These are phyloP conservation scores for Fusarium napiforme DNA, from an alignment of 2,329 filamentous ascomycete genomes.

Conservation along the genomic window DNA sequence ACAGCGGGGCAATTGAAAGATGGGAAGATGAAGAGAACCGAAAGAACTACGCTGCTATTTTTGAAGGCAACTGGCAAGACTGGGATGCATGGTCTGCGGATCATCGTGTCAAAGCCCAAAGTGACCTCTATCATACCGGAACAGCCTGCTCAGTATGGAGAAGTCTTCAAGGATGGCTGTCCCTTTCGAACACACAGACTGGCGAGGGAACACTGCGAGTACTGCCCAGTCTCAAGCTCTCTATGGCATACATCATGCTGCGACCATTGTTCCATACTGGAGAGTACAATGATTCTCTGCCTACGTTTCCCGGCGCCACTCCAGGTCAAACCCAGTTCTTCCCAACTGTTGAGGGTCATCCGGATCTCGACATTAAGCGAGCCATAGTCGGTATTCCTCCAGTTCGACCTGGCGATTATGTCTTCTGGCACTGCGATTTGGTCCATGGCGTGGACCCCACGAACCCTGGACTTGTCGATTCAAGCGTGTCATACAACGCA, in stretches of 20 bases:
- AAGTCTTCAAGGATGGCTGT: background rate
- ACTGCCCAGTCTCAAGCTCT: background rate
- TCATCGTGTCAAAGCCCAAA: background rate
- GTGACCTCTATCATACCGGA: background rate
- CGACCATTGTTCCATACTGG: background rate
- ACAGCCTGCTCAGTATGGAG: background rate
- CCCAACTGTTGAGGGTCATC: background rate
- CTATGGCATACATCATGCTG: background rate
- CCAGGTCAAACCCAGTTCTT: background rate
- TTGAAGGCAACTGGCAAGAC: background rate
- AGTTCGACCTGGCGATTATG: background rate
- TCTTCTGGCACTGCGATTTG: background rate
- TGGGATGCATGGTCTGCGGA: background rate
- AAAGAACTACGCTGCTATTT: background rate
- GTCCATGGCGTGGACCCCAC: background rate
- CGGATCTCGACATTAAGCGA: background rate
- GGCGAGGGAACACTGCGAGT: background rate
- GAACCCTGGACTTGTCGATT: background rate
- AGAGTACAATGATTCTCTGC: background rate
- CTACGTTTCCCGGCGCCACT: background rate
- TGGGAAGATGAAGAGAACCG: background rate
- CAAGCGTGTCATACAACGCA: background rate
- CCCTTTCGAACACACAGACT: background rate
- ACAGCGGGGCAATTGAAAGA: background rate
- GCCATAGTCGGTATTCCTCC: background rate